Percentiles rank a stretch among this genome's conserved stretches.
Evolutionary conservation across 2,329 filamentous ascomycete genomes (phyloP).

Genomic region (Metarhizium sp.): DNA sequence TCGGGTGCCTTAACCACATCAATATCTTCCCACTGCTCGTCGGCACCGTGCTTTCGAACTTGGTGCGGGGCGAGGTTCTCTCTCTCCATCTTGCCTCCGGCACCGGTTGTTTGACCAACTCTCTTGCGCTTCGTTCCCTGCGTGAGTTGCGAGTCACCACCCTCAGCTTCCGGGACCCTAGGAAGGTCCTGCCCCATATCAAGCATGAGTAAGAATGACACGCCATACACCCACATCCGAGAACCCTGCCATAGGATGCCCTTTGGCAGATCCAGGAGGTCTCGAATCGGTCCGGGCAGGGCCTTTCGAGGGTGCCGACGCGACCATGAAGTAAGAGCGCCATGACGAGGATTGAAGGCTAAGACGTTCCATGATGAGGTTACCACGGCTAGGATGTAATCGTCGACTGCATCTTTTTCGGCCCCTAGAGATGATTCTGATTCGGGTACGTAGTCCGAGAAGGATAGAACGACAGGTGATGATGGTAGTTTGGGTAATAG

Average conservation of each 20-base stretch:
- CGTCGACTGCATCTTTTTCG: constrained; percentile 21
- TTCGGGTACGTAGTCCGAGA: constrained; percentile 42
- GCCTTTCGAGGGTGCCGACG: constrained; percentile 67
- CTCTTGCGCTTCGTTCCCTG: constrained; percentile 46
- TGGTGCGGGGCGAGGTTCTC: constrained; percentile 35
- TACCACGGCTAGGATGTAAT: constrained; percentile 43
- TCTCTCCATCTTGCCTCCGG: constrained; percentile 41
- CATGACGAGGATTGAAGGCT: constrained; percentile 70
- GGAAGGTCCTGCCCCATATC: constrained; percentile 65
- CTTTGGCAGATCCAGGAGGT: constrained; percentile 70
- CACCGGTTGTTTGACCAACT: constrained; percentile 36
- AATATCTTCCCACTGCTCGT: constrained; percentile 30
- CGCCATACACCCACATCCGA: constrained; percentile 80
- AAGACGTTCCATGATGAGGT: constrained; percentile 57
- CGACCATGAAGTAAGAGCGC: constrained; percentile 76
- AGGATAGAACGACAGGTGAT: constrained; percentile 58
- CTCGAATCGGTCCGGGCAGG: constrained; percentile 65
- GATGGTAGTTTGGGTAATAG: constrained; percentile 60
- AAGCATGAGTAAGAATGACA: constrained; percentile 85
- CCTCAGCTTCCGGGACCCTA: constrained; percentile 18
- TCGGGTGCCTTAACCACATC: constrained; percentile 29
- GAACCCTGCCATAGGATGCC: constrained; percentile 74
- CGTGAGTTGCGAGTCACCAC: constrained; percentile 17
- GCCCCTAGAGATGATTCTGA: constrained; percentile 15
- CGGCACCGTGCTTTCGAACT: constrained; percentile 29